Percentiles rank a stretch among this genome's conserved stretches.
Conservation (phyloP, 306 rosid genomes). For the Abrus pulchellus region DNA sequence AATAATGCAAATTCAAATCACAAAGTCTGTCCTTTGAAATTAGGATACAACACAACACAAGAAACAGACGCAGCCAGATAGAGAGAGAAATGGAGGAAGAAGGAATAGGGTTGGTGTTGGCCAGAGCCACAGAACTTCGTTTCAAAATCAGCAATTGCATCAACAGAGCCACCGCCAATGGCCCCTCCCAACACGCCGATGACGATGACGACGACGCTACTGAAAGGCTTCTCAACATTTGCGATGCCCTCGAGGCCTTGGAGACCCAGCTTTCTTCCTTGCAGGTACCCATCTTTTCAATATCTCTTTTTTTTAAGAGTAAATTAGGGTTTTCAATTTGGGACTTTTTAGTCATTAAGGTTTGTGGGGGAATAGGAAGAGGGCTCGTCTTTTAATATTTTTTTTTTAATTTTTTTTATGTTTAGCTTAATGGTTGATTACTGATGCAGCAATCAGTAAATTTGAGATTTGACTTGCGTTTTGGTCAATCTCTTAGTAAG, state of each 20-base stretch:
- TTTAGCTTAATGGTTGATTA: not conserved
- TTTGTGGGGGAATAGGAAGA: not conserved
- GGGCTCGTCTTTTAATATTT: not conserved
- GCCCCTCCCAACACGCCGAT: conserved; percentile 43
- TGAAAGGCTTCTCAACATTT: conserved; percentile 72
- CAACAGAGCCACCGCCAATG: conserved; percentile 58
- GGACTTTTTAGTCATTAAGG: not conserved
- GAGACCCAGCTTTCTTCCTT: conserved; percentile 86
- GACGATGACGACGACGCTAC: conserved; percentile 62
- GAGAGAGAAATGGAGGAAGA: conserved; percentile 68
- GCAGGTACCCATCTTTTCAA: conserved; percentile 64
- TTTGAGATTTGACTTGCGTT: conserved; percentile 14
- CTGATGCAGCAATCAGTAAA: not conserved
- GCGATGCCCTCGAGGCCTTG: conserved; percentile 87
- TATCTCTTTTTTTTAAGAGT: not conserved
- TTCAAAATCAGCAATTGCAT: conserved; percentile 81
- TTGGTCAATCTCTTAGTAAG: not conserved
- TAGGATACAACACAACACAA: not conserved
- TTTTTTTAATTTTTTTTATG: not conserved
- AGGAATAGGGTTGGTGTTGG: conserved; percentile 84
- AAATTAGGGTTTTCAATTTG: conserved; percentile 9
- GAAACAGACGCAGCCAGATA: conserved; percentile 17
- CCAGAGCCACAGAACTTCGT: conserved; percentile 92
- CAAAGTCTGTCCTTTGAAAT: not conserved
- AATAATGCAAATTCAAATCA: not conserved